Evolutionary conservation across 306 rosid genomes (phyloP).

Genomic region (peach (Prunus persica)): DNA sequence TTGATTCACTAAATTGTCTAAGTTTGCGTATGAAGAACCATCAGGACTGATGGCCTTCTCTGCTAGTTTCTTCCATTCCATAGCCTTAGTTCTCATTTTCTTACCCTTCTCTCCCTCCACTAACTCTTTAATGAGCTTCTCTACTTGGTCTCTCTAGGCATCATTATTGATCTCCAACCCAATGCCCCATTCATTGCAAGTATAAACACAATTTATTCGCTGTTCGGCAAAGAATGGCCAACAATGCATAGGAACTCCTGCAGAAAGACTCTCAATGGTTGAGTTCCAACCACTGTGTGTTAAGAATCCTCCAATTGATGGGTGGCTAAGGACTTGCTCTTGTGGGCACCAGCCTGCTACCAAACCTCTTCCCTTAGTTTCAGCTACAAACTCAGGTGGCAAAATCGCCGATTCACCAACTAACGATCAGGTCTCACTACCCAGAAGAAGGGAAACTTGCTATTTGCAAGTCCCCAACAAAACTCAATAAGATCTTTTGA

Average conservation of each 20-base stretch:
- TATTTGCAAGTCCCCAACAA: constrained; percentile 16
- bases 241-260: constrained; percentile 15
- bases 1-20: not conserved
- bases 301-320: not conserved
- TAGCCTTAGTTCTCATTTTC: not conserved
- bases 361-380: not conserved
- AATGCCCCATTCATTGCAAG: constrained; percentile 4
- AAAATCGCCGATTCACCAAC: not conserved
- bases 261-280: constrained; percentile 9
- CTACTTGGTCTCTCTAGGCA: constrained; percentile 7
- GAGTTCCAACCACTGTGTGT: constrained; percentile 6
- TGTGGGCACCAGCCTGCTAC: constrained; percentile 8
- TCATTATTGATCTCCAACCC: constrained; percentile 6
- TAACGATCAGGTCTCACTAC: not conserved
- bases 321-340: constrained; percentile 8
- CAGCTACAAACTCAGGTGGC: not conserved
- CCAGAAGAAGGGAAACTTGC: constrained; percentile 1
- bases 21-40: constrained; percentile 5
- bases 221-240: not conserved
- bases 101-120: constrained; percentile 12
- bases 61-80: constrained; percentile 3
- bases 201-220: not conserved
- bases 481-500: not conserved
- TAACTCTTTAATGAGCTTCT: constrained; percentile 11
- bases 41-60: not conserved